Conservation (phyloP, 768 basidiomycete genomes). For the Exsudoporus frostii region DNA sequence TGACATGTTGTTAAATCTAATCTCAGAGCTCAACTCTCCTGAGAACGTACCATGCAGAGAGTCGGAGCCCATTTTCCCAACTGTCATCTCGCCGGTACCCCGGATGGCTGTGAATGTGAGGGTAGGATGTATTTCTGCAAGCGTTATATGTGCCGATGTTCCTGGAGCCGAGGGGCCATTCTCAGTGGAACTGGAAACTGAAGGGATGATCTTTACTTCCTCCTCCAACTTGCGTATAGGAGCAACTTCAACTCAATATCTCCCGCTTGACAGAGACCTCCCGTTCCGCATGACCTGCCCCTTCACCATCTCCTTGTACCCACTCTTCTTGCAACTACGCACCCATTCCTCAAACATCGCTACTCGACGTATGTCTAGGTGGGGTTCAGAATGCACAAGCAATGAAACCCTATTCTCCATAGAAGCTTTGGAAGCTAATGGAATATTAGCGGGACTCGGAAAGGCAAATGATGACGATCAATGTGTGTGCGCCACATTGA, state of each 20-base stretch:
- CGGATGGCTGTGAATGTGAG: slow-evolving; percentile 45
- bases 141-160: slow-evolving; percentile 47
- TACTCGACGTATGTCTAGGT: slow-evolving; percentile 27
- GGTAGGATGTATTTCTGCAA: slow-evolving; percentile 48
- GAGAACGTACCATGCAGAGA: slow-evolving; percentile 9
- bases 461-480: slow-evolving; percentile 46
- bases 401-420: slow-evolving; percentile 55
- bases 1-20: slow-evolving; percentile 46
- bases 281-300: slow-evolving; percentile 45
- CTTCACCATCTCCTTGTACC: slow-evolving; percentile 44
- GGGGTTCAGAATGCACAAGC: slow-evolving; percentile 37
- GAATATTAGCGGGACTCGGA: slow-evolving; percentile 46
- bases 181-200: slow-evolving; percentile 54
- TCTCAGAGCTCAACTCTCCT: slow-evolving; percentile 17
- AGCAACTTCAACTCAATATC: slow-evolving; percentile 14
- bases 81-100: slow-evolving; percentile 43
- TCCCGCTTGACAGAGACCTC: slow-evolving; percentile 34
- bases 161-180: slow-evolving; percentile 40
- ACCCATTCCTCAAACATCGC: slow-evolving; percentile 29
- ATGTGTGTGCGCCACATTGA: slow-evolving; percentile 37
- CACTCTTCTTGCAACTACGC: slow-evolving; percentile 53
- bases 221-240: slow-evolving; percentile 41
- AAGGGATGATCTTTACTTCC: slow-evolving; percentile 45
- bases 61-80: slow-evolving; percentile 22
- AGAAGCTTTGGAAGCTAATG: slow-evolving; percentile 51